Base-by-base conservation (phyloP, 192 early-diverging fungal species). In the Coemansia interrupta region DNA sequence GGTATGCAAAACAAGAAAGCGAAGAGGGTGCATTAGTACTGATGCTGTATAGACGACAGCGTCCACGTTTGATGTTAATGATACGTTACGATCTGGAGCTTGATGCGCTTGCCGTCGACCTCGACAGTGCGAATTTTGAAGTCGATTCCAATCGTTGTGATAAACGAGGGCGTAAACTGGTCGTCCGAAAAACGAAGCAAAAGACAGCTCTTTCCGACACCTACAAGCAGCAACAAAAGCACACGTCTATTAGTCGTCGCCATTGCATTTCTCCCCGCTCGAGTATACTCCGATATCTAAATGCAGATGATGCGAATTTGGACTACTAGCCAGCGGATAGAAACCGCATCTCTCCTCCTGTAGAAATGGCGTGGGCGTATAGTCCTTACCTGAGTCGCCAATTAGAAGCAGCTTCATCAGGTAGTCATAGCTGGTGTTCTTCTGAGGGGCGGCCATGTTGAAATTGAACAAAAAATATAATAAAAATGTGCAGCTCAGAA, bases 51-150 rank as follows among this genome's bases (percentile, higher is more conserved):
- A 17, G 11, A 1, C 11, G 40, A 1, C 6, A 10, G 22, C 28
- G 48, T 28, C 1, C 15, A 15, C 28, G 24, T 29, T 24, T 29
- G 9, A 6, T 26, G 48, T 2, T 26, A 7, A 3, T 29, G 13
- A 42, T 42, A 42, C 60, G 66, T 49, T 65, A 75, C 72, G 50
- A 99, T 99, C 80, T 99, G 96, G 38, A 99, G 85, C 81, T 99
- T 99, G 72, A 99, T 96, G 58, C 94, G 88, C 83, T 97, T 97
- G 56, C 95, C 96, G 69, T 97, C 96, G 38, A 99, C 83, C 67
- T 99, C 96, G 56, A 99, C 95, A 22, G 94, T 97, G 55, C 95
- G 87, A 73, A 99, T 97, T 83, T 97, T 96, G 78, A 99, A 99
- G 82, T 99, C 96, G 61, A 99, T 97, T 46, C 96, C 96, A 61